A percentile compares a stretch with the other conserved stretches of the same genome.
Conservation (phyloP, 2,329 filamentous ascomycete genomes). For the Chrysoporthe puriensis region DNA sequence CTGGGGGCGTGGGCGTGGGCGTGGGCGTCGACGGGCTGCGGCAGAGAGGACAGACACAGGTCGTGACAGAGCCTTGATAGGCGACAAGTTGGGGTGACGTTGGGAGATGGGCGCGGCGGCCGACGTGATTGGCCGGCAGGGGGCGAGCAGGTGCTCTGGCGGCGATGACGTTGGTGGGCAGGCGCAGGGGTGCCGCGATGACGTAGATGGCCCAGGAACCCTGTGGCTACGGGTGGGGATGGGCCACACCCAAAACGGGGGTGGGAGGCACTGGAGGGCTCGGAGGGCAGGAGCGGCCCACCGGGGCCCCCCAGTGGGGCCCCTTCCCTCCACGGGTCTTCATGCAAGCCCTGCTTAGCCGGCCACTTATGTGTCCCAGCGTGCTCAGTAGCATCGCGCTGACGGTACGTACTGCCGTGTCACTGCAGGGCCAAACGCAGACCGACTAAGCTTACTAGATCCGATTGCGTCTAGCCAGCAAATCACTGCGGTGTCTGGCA, state of each 20-base stretch:
- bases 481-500: slow-evolving; percentile 26
- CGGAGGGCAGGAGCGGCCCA: no score
- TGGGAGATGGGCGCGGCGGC: not conserved
- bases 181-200: slow-evolving; percentile 9
- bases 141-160: slow-evolving; percentile 5
- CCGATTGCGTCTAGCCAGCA: slow-evolving; percentile 15
- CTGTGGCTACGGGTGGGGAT: not conserved
- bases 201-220: slow-evolving; percentile 18
- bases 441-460: slow-evolving; percentile 7
- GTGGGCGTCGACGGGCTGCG: no score
- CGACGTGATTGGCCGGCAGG: slow-evolving; percentile 16
- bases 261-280: not conserved
- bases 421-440: not conserved
- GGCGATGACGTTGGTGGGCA: slow-evolving; percentile 22
- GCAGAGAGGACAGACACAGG: no score
- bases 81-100: slow-evolving; percentile 2
- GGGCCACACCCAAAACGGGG: not conserved
- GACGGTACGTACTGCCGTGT: not conserved
- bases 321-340: not conserved
- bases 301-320: not conserved
- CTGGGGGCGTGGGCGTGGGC: no score
- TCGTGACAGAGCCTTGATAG: not conserved
- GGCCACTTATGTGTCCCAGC: not conserved
- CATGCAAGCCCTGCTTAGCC: slow-evolving; percentile 2
- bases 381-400: not conserved